Conservation (phyloP, 1,284 basidiomycete species). For the Cutaneotrichosporon mucoides region DNA sequence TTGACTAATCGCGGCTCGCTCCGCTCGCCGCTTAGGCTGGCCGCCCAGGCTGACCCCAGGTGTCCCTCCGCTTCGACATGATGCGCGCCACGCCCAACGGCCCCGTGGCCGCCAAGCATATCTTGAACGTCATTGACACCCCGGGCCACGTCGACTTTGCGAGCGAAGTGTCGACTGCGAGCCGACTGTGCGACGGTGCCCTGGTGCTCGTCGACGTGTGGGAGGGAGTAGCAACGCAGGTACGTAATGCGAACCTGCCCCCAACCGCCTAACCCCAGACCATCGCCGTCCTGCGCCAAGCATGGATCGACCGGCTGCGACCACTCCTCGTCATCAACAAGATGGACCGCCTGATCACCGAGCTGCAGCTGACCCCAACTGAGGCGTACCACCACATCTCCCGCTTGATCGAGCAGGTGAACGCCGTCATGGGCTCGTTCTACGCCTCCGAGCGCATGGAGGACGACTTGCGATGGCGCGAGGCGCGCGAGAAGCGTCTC, state of each 20-base stretch:
- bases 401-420: slow-evolving; percentile 93
- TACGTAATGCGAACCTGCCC: slow-evolving; percentile 43
- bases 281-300: slow-evolving; percentile 89
- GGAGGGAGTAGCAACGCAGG: slow-evolving; percentile 97
- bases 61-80: slow-evolving; percentile 74
- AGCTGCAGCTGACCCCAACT: slow-evolving; percentile 82
- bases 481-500: slow-evolving; percentile 79
- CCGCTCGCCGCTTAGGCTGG: no score
- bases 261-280: slow-evolving; percentile 58
- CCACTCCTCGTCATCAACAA: slow-evolving; percentile 98
- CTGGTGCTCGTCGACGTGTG: slow-evolving; percentile 96
- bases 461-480: slow-evolving; percentile 88
- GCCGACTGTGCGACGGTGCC: slow-evolving; percentile 89
- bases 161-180: slow-evolving; percentile 91
- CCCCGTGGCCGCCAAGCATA: slow-evolving; percentile 37
- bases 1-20: no score
- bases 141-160: slow-evolving; percentile 99
- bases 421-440: slow-evolving; percentile 95
- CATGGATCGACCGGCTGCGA: slow-evolving; percentile 82
- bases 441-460: slow-evolving; percentile 97
- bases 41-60: slow-evolving; percentile 15
- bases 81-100: slow-evolving; percentile 55
- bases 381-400: slow-evolving; percentile 94
- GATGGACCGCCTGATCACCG: slow-evolving; percentile 89
- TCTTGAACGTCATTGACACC: slow-evolving; percentile 89